Evolutionary conservation across 2,329 filamentous ascomycete genomes (phyloP).

Genomic region (Remersonia thermophila): DNA sequence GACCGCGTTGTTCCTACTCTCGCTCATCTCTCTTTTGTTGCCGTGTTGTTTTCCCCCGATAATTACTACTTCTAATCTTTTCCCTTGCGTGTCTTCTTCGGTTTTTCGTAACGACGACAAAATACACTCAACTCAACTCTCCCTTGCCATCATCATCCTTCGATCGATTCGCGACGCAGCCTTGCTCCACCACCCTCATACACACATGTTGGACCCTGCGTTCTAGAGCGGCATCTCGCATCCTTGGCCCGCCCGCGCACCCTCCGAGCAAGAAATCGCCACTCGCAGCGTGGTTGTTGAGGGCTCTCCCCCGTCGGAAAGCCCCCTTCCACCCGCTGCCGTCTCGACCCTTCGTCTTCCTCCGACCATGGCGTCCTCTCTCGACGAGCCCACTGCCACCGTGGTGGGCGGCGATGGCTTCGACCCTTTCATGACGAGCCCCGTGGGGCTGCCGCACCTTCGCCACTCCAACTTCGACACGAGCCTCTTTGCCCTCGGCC

Average conservation of each 20-base stretch:
- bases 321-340: neutral
- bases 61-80: conserved; percentile 8
- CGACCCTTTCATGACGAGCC: conserved; percentile 46
- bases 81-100: conserved; percentile 5
- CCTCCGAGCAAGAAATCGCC: conserved; percentile 4
- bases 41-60: conserved; percentile 1
- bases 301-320: no score
- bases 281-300: conserved; percentile 3
- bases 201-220: conserved; percentile 10
- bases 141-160: conserved; percentile 2
- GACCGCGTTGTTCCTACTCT: conserved; percentile 5
- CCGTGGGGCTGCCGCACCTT: conserved; percentile 38
- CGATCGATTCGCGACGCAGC: conserved; percentile 1
- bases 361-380: conserved; percentile 15
- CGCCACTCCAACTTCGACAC: conserved; percentile 77
- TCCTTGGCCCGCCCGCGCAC: neutral
- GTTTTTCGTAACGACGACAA: conserved; percentile 3
- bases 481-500: conserved; percentile 64
- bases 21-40: conserved; percentile 2
- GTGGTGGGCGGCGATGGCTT: conserved; percentile 11
- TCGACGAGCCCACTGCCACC: conserved; percentile 15
- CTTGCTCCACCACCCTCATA: conserved; percentile 1
- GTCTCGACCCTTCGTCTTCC: conserved; percentile 3
- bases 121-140: conserved; percentile 6
- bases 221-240: conserved; percentile 9